Evolutionary conservation across 2,329 filamentous ascomycete species (phyloP).

Genomic region (Sarocladiaceae sp.): DNA sequence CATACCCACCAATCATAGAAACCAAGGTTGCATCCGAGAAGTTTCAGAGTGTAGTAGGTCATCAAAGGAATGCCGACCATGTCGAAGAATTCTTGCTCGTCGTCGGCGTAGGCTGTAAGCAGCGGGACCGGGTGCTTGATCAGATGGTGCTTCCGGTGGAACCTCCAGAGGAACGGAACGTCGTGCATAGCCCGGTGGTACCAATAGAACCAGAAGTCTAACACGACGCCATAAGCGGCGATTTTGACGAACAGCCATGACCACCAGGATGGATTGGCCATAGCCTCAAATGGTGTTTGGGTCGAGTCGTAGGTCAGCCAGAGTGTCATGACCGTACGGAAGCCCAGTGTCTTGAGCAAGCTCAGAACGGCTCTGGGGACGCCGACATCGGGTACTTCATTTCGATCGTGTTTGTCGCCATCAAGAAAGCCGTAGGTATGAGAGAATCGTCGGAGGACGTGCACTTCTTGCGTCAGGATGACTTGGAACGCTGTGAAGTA

Average conservation of each 20-base stretch:
- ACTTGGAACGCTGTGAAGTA: conserved; percentile 26
- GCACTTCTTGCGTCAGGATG: conserved; percentile 23
- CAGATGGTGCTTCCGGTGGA: conserved; percentile 39
- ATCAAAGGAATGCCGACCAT: conserved; percentile 35
- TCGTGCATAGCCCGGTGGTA: conserved; percentile 39
- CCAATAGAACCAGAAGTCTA: conserved; percentile 38
- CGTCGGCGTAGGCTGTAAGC: conserved; percentile 35
- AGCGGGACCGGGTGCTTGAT: conserved; percentile 38
- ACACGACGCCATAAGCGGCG: conserved; percentile 29
- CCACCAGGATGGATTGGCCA: conserved; percentile 15
- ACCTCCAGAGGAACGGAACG: conserved; percentile 28
- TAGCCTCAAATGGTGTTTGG: conserved; percentile 10
- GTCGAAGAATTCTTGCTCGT: conserved; percentile 37
- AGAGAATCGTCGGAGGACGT: conserved; percentile 24
- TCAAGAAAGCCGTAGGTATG: conserved; percentile 24
- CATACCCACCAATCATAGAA: conserved; percentile 45
- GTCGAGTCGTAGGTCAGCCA: conserved; percentile 21
- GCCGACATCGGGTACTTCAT: conserved; percentile 27
- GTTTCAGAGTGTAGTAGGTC: conserved; percentile 30
- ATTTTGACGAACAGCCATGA: conserved; percentile 25
- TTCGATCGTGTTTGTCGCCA: conserved; percentile 26
- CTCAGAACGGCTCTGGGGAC: conserved; percentile 20
- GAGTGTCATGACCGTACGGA: conserved; percentile 19
- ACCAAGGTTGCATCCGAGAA: conserved; percentile 33
- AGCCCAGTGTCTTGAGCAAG: conserved; percentile 16